These are phyloP conservation scores for Fraxinus dipetala DNA, from an alignment of 305 asterid genomes.

Conservation along the genomic window DNA sequence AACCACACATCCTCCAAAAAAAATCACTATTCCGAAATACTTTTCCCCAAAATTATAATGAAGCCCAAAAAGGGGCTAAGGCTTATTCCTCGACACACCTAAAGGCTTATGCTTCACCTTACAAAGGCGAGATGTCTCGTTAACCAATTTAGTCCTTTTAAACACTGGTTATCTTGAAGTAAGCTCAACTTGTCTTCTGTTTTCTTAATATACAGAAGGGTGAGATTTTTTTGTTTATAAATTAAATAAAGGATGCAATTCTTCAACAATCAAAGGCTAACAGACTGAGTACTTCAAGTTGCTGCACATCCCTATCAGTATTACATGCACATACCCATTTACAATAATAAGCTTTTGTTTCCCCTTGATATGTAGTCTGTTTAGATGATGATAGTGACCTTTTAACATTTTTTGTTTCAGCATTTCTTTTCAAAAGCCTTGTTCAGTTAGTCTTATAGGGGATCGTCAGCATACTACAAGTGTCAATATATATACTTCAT, in stretches of 20 bases:
- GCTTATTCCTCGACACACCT: background rate
- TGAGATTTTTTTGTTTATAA: background rate
- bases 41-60: too few relatives aligned
- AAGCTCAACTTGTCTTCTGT: background rate
- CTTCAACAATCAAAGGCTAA: background rate
- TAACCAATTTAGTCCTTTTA: background rate
- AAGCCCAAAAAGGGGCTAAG: too few relatives aligned
- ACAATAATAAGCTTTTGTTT: background rate
- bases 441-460: background rate
- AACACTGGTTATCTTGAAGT: background rate
- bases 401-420: background rate
- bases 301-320: constrained; percentile 14
- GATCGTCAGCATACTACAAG: background rate
- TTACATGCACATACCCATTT: background rate
- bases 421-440: background rate
- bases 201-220: background rate
- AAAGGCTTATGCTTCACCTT: background rate
- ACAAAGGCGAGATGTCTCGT: background rate
- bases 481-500: background rate
- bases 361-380: background rate
- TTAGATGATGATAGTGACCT: constrained; percentile 6
- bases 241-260: background rate
- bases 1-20: too few relatives aligned
- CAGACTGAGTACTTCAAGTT: background rate
- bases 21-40: too few relatives aligned